Evolutionary conservation across 768 basidiomycete genomes (phyloP).

Genomic region (Pleurotus pulmonarius): DNA sequence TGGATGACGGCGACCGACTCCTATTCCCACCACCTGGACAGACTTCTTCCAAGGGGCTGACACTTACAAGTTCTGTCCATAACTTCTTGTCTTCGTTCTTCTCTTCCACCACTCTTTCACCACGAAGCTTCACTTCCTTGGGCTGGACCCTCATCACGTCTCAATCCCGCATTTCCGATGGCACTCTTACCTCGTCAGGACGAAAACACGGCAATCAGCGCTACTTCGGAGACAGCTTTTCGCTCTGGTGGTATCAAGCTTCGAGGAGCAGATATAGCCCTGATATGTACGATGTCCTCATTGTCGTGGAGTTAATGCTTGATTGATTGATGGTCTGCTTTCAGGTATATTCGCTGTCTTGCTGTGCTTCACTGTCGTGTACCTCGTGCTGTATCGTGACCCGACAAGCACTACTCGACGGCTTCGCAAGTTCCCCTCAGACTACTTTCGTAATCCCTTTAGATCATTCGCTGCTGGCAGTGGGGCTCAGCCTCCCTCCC

Average conservation of each 20-base stretch:
- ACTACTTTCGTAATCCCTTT: background rate
- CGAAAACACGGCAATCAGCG: background rate
- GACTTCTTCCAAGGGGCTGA: too few species aligned
- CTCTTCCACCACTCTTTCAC: background rate
- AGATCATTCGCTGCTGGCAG: too few species aligned
- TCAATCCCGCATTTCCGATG: background rate
- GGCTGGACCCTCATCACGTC: background rate
- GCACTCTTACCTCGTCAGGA: background rate
- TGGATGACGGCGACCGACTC: too few species aligned
- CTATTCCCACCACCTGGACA: too few species aligned
- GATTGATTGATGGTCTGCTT: background rate
- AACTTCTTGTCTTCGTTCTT: too few species aligned
- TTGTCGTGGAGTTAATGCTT: background rate
- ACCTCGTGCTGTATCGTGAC: background rate
- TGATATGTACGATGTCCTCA: background rate
- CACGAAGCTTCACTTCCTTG: background rate
- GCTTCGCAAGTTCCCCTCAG: background rate
- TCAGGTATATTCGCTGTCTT: slow-evolving; percentile 1
- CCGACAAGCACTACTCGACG: background rate
- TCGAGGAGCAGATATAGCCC: background rate
- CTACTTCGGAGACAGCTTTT: background rate
- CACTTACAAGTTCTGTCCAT: too few species aligned
- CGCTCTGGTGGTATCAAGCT: background rate
- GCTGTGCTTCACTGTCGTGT: slow-evolving; percentile 1
- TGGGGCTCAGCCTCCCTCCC: background rate